Percentiles rank a stretch among this genome's conserved stretches.
Evolutionary conservation across 352 stramenopile species (phyloP).

Genomic region (Phytophthora pluvialis): DNA sequence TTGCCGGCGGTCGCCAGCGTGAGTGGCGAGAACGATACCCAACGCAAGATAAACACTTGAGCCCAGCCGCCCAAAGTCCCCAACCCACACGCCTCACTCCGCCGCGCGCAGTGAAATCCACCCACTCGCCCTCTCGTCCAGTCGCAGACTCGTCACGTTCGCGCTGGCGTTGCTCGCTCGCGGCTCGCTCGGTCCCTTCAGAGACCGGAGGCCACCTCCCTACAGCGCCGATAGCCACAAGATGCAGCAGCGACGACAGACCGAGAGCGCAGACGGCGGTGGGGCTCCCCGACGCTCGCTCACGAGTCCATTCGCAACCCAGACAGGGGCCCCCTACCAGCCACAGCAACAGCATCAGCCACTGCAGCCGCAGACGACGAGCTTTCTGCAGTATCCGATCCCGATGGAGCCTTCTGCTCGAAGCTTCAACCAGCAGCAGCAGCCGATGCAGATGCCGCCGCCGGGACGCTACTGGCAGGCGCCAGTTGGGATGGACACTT

Average conservation of each 20-base stretch:
- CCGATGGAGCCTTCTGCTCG: conserved; percentile 38
- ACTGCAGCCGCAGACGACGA: conserved; percentile 20
- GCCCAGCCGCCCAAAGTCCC: conserved; percentile 14
- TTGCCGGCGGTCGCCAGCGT: conserved; percentile 12
- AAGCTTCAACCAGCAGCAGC: conserved; percentile 36
- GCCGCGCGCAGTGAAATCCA: conserved; percentile 6
- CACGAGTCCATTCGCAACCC: conserved; percentile 19
- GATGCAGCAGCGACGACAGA: conserved; percentile 31
- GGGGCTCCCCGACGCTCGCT: conserved; percentile 24
- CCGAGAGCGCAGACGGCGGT: background rate
- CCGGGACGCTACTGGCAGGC: conserved; percentile 37
- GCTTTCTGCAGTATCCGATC: conserved; percentile 39
- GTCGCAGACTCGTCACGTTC: background rate
- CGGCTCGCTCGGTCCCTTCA: background rate
- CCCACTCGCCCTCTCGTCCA: conserved; percentile 13
- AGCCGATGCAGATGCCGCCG: conserved; percentile 30
- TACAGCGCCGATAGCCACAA: background rate
- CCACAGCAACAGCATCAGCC: conserved; percentile 25
- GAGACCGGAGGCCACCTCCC: no score
- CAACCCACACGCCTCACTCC: conserved; percentile 17
- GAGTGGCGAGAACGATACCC: conserved; percentile 20
- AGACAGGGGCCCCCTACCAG: conserved; percentile 11
- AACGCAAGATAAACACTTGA: conserved; percentile 27
- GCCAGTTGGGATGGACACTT: conserved; percentile 17
- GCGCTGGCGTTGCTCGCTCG: background rate